Evolutionary conservation across 2,329 filamentous ascomycete genomes (phyloP).

Genomic region (Alternaria viburni): DNA sequence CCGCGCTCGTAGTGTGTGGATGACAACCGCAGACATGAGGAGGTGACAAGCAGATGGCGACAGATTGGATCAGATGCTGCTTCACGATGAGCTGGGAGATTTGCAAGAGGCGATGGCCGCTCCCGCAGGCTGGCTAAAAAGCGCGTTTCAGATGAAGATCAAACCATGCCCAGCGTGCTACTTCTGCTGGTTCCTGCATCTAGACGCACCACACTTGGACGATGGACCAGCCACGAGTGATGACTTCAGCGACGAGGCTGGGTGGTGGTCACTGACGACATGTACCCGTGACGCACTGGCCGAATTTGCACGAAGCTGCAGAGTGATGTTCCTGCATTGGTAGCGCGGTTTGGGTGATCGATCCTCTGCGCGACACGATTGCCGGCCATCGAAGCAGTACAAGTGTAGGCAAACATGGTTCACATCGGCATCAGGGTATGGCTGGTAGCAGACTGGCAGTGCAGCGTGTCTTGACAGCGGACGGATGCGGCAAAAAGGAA

Average conservation of each 20-base stretch:
- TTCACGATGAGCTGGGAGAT: slow-evolving; percentile 9
- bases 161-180: slow-evolving; percentile 44
- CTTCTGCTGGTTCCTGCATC: slow-evolving; percentile 48
- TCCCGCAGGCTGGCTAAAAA: slow-evolving; percentile 24
- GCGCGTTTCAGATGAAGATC: slow-evolving; percentile 48
- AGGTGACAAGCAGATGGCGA: slow-evolving; percentile 5
- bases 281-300: slow-evolving; percentile 20
- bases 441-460: neutral
- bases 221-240: slow-evolving; percentile 32
- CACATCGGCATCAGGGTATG: neutral
- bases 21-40: neutral
- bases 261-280: slow-evolving; percentile 16
- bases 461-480: slow-evolving; percentile 7
- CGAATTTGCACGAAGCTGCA: slow-evolving; percentile 15
- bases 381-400: neutral
- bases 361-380: slow-evolving; percentile 2
- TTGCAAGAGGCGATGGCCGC: slow-evolving; percentile 20
- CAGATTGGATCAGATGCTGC: slow-evolving; percentile 14
- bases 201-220: slow-evolving; percentile 30
- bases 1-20: slow-evolving; percentile 16
- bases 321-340: slow-evolving; percentile 18
- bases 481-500: neutral
- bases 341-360: neutral
- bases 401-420: neutral
- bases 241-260: slow-evolving; percentile 27